Conservation (phyloP, 2,329 filamentous ascomycete species). For the Xylaria hypoxylon region DNA sequence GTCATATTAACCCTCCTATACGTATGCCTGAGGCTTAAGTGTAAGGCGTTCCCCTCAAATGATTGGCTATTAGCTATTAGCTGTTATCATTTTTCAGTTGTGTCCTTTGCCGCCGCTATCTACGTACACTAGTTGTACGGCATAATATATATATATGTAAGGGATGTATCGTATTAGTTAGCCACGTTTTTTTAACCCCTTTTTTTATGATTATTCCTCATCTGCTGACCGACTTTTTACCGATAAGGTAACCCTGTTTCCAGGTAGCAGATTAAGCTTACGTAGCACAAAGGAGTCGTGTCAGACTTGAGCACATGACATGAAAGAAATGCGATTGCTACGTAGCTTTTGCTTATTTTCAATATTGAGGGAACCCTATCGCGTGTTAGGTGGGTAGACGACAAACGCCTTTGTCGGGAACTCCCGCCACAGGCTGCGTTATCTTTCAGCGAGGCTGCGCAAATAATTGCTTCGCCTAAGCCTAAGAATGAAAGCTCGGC, state of each 20-base stretch:
- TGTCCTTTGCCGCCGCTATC: background rate
- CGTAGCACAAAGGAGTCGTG: background rate
- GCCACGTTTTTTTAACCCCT: background rate
- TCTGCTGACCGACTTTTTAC: constrained; percentile 18
- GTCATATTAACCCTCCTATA: background rate
- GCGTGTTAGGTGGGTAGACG: constrained; percentile 3
- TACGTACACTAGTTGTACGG: background rate
- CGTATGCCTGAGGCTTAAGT: background rate
- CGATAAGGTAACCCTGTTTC: background rate
- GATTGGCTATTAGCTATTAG: constrained; percentile 2
- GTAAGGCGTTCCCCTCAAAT: background rate
- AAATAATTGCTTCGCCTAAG: background rate
- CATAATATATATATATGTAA: background rate
- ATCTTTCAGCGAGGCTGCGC: background rate
- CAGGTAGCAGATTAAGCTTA: background rate
- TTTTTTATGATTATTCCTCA: no score
- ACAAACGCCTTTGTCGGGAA: background rate
- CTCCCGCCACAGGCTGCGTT: background rate
- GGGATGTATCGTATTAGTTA: background rate
- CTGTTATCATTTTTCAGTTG: background rate
- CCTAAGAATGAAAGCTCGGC: background rate
- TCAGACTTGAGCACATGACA: background rate
- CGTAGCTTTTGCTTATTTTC: background rate
- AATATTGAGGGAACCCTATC: background rate
- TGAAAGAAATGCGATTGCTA: constrained; percentile 3